Evolutionary conservation across 2,329 filamentous ascomycete species (phyloP).

Genomic region (Calonectria multiphialidica): DNA sequence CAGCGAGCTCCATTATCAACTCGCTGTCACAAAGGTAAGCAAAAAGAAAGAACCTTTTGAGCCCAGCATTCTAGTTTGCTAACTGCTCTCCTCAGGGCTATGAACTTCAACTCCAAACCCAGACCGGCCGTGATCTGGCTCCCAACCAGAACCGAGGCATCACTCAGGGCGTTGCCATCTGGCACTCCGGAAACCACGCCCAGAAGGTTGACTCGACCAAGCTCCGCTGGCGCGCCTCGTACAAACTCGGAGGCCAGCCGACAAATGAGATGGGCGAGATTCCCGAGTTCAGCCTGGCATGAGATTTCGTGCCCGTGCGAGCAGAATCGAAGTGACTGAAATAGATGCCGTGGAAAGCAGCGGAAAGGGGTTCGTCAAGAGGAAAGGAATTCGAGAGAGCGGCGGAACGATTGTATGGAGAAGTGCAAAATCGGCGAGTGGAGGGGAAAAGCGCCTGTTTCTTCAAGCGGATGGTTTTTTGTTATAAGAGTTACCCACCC

Average conservation of each 20-base stretch:
- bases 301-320: slow-evolving; percentile 16
- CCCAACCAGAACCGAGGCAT: slow-evolving; percentile 82
- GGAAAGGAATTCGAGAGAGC: slow-evolving; percentile 5
- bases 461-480: slow-evolving; percentile 18
- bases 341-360: background rate
- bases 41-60: background rate
- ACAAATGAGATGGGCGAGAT: slow-evolving; percentile 90
- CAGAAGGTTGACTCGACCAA: slow-evolving; percentile 84
- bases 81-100: slow-evolving; percentile 70
- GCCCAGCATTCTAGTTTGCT: background rate
- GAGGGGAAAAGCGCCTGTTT: slow-evolving; percentile 22
- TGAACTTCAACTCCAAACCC: slow-evolving; percentile 84
- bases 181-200: slow-evolving; percentile 75
- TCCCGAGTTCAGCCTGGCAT: slow-evolving; percentile 81
- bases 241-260: slow-evolving; percentile 74
- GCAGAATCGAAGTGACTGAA: background rate
- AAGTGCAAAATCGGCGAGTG: slow-evolving; percentile 1
- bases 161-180: slow-evolving; percentile 82
- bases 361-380: background rate
- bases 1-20: slow-evolving; percentile 86
- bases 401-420: background rate
- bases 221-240: slow-evolving; percentile 89
- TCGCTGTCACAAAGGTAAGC: slow-evolving; percentile 91
- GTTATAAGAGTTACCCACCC: background rate
- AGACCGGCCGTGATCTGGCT: slow-evolving; percentile 81